Evolutionary conservation across 257 asterid genomes (phyloP).

Genomic region (Solanum ossicruentum): DNA sequence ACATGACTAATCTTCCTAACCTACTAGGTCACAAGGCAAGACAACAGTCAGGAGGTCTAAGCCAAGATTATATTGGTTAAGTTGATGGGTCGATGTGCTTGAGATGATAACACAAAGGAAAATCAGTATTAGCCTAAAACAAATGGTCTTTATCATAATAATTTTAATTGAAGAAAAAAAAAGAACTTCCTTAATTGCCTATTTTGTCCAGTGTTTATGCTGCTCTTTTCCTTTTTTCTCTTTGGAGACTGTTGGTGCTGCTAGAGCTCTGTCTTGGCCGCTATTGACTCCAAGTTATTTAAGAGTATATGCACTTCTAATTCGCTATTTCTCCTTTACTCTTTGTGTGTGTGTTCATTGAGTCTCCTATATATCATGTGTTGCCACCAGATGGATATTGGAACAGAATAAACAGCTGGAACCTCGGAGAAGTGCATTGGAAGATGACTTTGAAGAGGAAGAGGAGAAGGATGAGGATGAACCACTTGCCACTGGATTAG

Average conservation of each 20-base stretch:
- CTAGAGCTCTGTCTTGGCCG: not conserved
- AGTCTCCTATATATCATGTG: not conserved
- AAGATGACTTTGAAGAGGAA: conserved; percentile 98
- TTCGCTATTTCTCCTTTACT: not conserved
- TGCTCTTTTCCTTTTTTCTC: not conserved
- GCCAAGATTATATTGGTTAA: not conserved
- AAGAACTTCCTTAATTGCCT: not conserved
- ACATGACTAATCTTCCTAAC: too few relatives aligned
- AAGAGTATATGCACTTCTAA: not conserved
- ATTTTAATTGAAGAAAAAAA: not conserved
- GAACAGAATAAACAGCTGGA: conserved; percentile 68
- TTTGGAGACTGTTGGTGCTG: not conserved
- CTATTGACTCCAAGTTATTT: not conserved
- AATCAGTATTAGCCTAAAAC: not conserved
- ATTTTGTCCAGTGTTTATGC: not conserved
- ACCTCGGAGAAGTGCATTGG: conserved; percentile 91
- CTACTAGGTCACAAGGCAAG: too few relatives aligned
- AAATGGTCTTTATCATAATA: not conserved
- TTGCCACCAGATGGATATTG: conserved; percentile 52
- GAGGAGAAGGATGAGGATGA: conserved; percentile 95
- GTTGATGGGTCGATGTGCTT: not conserved
- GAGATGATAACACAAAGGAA: not conserved
- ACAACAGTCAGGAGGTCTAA: not conserved
- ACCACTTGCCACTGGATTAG: conserved; percentile 45
- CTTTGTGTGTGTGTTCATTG: not conserved